A percentile compares a stretch with the other conserved stretches of the same genome.
These are phyloP conservation scores for Casuarina glauca DNA, from an alignment of 306 rosid genomes.

Conservation along the genomic window DNA sequence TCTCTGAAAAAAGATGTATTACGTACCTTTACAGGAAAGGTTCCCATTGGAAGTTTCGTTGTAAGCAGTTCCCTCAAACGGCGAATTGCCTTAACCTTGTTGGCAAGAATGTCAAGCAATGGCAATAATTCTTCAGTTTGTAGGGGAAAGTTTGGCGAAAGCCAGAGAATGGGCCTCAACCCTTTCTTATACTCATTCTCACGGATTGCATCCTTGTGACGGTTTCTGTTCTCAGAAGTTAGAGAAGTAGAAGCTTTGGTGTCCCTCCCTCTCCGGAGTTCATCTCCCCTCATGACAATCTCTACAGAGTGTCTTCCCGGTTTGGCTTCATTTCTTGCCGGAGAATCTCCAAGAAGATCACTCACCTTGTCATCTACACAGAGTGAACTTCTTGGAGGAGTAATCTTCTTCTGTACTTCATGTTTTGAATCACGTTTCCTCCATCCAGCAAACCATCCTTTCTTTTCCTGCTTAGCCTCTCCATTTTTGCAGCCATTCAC, in stretches of 20 bases:
- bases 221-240: conserved; percentile 59
- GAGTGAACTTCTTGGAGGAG: conserved; percentile 85
- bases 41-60: conserved; percentile 93
- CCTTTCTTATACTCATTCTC: conserved; percentile 97
- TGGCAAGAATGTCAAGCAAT: conserved; percentile 93
- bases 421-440: conserved; percentile 72
- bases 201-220: conserved; percentile 67
- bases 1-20: conserved; percentile 19
- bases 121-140: conserved; percentile 87
- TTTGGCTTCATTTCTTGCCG: conserved; percentile 60
- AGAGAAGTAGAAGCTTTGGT: conserved; percentile 42
- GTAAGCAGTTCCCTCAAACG: conserved; percentile 97
- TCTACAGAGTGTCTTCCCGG: conserved; percentile 89
- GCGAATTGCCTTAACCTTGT: conserved; percentile 96
- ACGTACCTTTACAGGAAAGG: conserved; percentile 96
- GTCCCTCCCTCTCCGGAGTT: conserved; percentile 69
- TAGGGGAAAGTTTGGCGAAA: conserved; percentile 85
- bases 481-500: conserved; percentile 48
- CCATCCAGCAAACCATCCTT: conserved; percentile 99
- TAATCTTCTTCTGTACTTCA: conserved; percentile 57
- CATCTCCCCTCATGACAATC: conserved; percentile 63
- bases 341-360: conserved; percentile 77
- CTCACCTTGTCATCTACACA: conserved; percentile 85
- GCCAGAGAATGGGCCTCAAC: conserved; percentile 95
- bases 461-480: conserved; percentile 77